Conservation (phyloP, 2,329 filamentous ascomycete genomes). For the Chrysosphaeria jannelii region DNA sequence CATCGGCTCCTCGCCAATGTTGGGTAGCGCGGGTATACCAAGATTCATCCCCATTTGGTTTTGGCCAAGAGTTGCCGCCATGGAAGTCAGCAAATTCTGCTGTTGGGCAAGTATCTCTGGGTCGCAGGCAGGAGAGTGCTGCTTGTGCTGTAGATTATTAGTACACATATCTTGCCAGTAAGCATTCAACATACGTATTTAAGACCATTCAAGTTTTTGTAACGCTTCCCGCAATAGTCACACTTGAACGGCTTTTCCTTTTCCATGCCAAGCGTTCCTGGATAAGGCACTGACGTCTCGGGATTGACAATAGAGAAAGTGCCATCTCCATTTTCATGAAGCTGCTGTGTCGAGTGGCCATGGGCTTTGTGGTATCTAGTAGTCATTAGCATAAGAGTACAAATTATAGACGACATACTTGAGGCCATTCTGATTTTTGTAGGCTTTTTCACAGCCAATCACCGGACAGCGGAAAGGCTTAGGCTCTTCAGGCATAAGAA, state of each 20-base stretch:
- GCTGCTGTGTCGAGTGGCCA: conserved; percentile 83
- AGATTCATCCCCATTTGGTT: conserved; percentile 8
- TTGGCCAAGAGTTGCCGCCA: conserved; percentile 7
- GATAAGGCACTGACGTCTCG: conserved; percentile 77
- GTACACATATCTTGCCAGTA: conserved; percentile 2
- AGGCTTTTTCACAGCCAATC: conserved; percentile 94
- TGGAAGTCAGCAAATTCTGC: conserved; percentile 9
- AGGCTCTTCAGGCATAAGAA: conserved; percentile 58
- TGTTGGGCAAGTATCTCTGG: conserved; percentile 32
- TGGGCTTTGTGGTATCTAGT: conserved; percentile 36
- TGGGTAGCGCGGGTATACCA: conserved; percentile 8
- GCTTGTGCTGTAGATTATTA: conserved; percentile 28
- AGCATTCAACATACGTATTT: conserved; percentile 43
- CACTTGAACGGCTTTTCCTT: conserved; percentile 98
- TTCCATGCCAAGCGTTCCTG: conserved; percentile 95
- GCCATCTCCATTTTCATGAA: conserved; percentile 88
- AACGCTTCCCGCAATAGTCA: conserved; percentile 87
- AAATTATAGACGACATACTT: conserved; percentile 25
- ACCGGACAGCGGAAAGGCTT: conserved; percentile 96
- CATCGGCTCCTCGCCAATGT: conserved; percentile 15
- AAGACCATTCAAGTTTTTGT: conserved; percentile 94
- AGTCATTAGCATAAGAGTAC: background rate
- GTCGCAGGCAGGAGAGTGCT: conserved; percentile 69
- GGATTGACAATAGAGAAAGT: conserved; percentile 97
- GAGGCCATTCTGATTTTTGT: conserved; percentile 96